Percentiles rank a stretch among this genome's conserved stretches.
Conservation (phyloP, 129 eudicot genomes). For the Arctium minus region DNA sequence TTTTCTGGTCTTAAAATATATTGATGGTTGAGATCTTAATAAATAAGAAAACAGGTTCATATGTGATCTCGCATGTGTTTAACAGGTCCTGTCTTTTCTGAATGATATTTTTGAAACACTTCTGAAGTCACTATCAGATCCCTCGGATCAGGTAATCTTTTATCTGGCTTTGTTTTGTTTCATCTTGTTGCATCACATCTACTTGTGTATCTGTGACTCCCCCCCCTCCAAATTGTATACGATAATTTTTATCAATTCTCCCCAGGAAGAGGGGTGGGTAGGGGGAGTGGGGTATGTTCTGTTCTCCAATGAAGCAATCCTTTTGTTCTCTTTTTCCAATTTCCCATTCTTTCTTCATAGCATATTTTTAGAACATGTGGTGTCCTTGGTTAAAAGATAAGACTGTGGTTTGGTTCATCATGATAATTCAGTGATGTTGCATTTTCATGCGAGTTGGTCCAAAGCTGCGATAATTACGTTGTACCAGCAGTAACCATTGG, state of each 20-base stretch:
- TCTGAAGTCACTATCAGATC: conserved; percentile 87
- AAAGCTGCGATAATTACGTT: background rate
- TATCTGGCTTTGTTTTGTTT: conserved; percentile 17
- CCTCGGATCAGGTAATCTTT: conserved; percentile 82
- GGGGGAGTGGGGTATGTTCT: background rate
- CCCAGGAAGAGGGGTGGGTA: background rate
- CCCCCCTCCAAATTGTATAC: background rate
- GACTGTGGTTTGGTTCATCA: background rate
- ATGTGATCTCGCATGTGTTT: conserved; percentile 17
- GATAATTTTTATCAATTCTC: background rate
- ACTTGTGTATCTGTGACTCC: background rate
- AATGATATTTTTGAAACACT: conserved; percentile 87
- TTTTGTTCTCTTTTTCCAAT: background rate
- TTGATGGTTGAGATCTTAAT: conserved; percentile 5
- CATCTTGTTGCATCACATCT: background rate
- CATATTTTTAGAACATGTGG: background rate
- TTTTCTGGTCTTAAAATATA: background rate
- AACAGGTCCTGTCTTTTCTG: conserved; percentile 78
- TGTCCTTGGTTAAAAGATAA: background rate
- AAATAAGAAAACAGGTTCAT: conserved; percentile 12
- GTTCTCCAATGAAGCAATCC: background rate
- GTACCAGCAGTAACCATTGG: background rate
- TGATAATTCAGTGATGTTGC: background rate
- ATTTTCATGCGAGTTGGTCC: background rate
- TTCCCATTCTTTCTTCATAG: background rate